Percentiles rank a stretch among this genome's conserved stretches.
phyloP scores from a whole-genome alignment of 2,329 filamentous ascomycete species.

The Podosphaera fusca region DNA sequence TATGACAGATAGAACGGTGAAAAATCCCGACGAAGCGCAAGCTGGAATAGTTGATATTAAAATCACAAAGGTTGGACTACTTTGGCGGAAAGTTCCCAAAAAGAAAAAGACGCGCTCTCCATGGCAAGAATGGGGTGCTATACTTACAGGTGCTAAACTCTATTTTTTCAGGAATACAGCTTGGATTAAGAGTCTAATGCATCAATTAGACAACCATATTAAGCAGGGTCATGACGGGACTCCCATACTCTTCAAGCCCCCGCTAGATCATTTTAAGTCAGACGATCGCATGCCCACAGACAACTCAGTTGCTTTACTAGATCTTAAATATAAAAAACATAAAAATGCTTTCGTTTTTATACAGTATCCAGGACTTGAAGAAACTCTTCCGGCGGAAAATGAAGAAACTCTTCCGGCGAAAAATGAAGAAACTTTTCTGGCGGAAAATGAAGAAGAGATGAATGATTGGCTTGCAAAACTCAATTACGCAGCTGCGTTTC shows the following conservation, averaged over 20 bases:
- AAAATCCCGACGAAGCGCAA: conserved; percentile 66
- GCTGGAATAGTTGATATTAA: conserved; percentile 93
- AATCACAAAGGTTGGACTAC: conserved; percentile 77
- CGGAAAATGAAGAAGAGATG: conserved; percentile 74
- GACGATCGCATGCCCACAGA: conserved; percentile 86
- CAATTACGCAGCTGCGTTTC: conserved; percentile 88
- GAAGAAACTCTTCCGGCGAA: too few species aligned
- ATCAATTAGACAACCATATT: conserved; percentile 64
- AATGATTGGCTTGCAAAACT: conserved; percentile 93
- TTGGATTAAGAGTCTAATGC: conserved; percentile 80
- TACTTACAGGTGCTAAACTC: conserved; percentile 86
- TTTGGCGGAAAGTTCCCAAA: conserved; percentile 88
- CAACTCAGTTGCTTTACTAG: conserved; percentile 69
- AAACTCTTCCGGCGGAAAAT: conserved; percentile 64
- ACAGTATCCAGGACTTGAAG: conserved; percentile 58
- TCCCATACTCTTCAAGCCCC: conserved; percentile 74
- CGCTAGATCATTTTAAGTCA: conserved; percentile 76
- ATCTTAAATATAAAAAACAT: conserved; percentile 76
- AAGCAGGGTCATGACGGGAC: conserved; percentile 53
- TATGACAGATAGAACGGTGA: conserved; percentile 65
- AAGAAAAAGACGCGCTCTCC: conserved; percentile 86
- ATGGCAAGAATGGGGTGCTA: conserved; percentile 97
- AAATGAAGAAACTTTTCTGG: conserved; percentile 73
- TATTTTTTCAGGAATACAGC: conserved; percentile 88
- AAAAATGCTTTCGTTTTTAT: conserved; percentile 90